Evolutionary conservation across 2,329 filamentous ascomycete species (phyloP).

Genomic region (Pseudogymnoascus sp.): DNA sequence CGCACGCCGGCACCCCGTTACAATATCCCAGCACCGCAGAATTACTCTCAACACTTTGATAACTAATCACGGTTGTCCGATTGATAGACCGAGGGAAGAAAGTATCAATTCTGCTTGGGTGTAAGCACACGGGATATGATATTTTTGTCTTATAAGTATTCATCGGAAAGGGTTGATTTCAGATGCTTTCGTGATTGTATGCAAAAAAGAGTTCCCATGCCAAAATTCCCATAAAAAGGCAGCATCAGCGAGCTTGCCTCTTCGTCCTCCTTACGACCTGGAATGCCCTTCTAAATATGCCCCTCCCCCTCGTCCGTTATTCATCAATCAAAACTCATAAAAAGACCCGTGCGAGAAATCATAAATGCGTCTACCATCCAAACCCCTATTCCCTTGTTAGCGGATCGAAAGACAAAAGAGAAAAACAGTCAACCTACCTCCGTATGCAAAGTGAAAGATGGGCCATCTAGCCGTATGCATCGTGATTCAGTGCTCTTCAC

Average conservation of each 20-base stretch:
- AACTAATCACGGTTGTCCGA: not conserved
- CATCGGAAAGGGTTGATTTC: not conserved
- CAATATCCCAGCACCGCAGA: no score
- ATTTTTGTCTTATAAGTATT: not conserved
- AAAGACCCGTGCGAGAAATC: not conserved
- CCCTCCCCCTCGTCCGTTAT: not conserved
- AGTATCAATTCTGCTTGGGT: not conserved
- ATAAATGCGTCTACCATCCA: not conserved
- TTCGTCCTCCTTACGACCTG: not conserved
- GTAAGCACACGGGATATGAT: not conserved
- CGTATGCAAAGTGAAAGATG: conserved; percentile 43
- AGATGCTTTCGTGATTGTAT: not conserved
- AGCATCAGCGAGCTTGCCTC: not conserved
- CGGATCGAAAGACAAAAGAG: no score
- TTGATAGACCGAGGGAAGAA: not conserved
- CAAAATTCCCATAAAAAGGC: not conserved
- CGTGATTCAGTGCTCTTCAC: conserved; percentile 38
- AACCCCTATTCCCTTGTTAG: not conserved
- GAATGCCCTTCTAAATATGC: not conserved
- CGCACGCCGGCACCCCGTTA: no score
- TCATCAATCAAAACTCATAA: not conserved
- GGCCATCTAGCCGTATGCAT: conserved; percentile 36
- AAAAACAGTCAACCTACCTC: conserved; percentile 24
- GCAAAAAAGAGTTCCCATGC: not conserved
- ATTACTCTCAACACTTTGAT: no score